These are phyloP conservation scores for Coniella vitis DNA, from an alignment of 2,329 filamentous ascomycete genomes.

Conservation along the genomic window DNA sequence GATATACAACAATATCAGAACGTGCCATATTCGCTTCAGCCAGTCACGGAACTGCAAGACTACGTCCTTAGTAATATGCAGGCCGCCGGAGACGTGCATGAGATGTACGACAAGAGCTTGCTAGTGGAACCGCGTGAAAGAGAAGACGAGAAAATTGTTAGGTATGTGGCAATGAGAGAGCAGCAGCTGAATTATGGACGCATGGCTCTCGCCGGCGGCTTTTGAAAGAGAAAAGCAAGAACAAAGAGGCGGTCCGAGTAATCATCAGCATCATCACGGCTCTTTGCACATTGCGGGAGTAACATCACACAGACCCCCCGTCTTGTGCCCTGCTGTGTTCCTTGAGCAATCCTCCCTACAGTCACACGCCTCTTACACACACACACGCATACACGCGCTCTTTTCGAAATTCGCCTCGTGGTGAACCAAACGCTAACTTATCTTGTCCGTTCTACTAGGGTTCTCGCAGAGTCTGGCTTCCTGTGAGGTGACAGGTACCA, in stretches of 20 bases:
- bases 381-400: background rate
- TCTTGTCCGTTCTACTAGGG: constrained; percentile 32
- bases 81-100: constrained; percentile 88
- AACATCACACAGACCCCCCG: constrained; percentile 5
- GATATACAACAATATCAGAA: constrained; percentile 99
- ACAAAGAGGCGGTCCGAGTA: constrained; percentile 6
- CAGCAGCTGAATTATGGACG: constrained; percentile 20
- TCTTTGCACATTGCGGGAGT: background rate
- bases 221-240: background rate
- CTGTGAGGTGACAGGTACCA: constrained; percentile 32
- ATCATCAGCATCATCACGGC: background rate
- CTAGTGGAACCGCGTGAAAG: constrained; percentile 89
- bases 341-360: background rate
- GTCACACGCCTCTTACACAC: constrained; percentile 1
- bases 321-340: constrained; percentile 6
- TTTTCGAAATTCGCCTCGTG: background rate
- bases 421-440: constrained; percentile 18
- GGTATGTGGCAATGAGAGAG: constrained; percentile 52
- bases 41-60: constrained; percentile 87
- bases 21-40: constrained; percentile 85
- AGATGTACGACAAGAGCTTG: constrained; percentile 98
- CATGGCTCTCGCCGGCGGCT: constrained; percentile 12
- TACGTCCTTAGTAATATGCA: constrained; percentile 97
- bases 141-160: constrained; percentile 99
- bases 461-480: constrained; percentile 55